Evolutionary conservation across 2,329 filamentous ascomycete species (phyloP).

Genomic region (Gyromitra esculenta): DNA sequence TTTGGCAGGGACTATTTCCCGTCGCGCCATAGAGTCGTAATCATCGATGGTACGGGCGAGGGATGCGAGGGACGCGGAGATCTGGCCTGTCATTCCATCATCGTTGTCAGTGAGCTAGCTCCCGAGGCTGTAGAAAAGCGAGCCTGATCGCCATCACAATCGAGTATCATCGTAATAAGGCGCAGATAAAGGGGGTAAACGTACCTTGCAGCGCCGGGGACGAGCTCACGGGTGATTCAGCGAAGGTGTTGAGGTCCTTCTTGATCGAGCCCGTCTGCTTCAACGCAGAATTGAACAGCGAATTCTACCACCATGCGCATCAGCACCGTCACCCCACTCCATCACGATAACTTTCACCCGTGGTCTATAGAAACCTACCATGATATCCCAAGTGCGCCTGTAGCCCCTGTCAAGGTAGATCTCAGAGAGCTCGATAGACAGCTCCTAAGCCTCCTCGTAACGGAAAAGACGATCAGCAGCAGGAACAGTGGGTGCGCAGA

Average conservation of each 20-base stretch:
- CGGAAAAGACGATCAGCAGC: conserved; percentile 41
- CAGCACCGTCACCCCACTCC: conserved; percentile 23
- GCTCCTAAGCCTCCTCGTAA: conserved; percentile 38
- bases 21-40: conserved; percentile 83
- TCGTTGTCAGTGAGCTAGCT: conserved; percentile 10
- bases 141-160: neutral
- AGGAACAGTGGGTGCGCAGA: conserved; percentile 46
- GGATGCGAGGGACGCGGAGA: conserved; percentile 79
- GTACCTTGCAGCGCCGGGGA: conserved; percentile 67
- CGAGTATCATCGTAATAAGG: conserved; percentile 1
- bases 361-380: conserved; percentile 21
- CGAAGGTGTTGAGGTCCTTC: conserved; percentile 76
- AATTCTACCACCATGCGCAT: conserved; percentile 68
- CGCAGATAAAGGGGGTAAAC: neutral
- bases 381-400: conserved; percentile 40
- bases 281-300: conserved; percentile 83
- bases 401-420: conserved; percentile 32
- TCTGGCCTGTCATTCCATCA: conserved; percentile 67
- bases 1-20: conserved; percentile 89
- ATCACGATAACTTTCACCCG: neutral
- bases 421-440: conserved; percentile 21
- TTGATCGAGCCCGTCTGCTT: conserved; percentile 84
- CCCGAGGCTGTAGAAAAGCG: neutral
- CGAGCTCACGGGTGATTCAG: conserved; percentile 67
- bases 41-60: conserved; percentile 92